Evolutionary conservation across 2,329 filamentous ascomycete genomes (phyloP).

Genomic region (Beauveria medogensis): DNA sequence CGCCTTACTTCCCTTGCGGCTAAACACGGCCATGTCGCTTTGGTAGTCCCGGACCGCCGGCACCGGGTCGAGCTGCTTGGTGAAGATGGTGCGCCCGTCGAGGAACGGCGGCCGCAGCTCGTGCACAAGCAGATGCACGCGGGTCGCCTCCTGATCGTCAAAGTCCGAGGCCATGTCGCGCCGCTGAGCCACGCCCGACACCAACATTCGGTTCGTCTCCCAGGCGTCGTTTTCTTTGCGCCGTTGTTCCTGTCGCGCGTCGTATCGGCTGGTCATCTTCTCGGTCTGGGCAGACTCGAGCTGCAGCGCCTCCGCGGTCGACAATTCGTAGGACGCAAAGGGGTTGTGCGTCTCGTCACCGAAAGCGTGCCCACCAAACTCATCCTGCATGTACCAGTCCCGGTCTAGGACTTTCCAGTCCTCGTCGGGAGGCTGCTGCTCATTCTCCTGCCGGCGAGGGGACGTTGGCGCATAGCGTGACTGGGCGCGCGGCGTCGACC

Average conservation of each 20-base stretch:
- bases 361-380: constrained; percentile 71
- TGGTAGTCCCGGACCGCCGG: constrained; percentile 88
- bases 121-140: constrained; percentile 87
- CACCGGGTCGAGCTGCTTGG: constrained; percentile 91
- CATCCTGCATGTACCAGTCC: constrained; percentile 88
- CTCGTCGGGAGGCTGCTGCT: constrained; percentile 55
- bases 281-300: constrained; percentile 71
- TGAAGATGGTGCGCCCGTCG: constrained; percentile 92
- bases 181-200: constrained; percentile 88
- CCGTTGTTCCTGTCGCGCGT: constrained; percentile 68
- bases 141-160: constrained; percentile 81
- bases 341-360: constrained; percentile 92
- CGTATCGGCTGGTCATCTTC: constrained; percentile 66
- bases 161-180: constrained; percentile 76
- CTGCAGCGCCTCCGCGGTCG: constrained; percentile 65
- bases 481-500: constrained; percentile 26
- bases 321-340: constrained; percentile 68
- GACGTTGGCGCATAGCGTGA: constrained; percentile 35
- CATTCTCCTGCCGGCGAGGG: constrained; percentile 30
- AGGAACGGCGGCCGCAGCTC: constrained; percentile 91
- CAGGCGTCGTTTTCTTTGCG: constrained; percentile 95
- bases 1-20: constrained; percentile 86
- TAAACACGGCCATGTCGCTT: constrained; percentile 98
- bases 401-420: constrained; percentile 73
- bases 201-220: constrained; percentile 98